A percentile compares a stretch with the other conserved stretches of the same genome.
Evolutionary conservation across 352 stramenopile species (phyloP).

Genomic region (Poterioochromonas sp.): DNA sequence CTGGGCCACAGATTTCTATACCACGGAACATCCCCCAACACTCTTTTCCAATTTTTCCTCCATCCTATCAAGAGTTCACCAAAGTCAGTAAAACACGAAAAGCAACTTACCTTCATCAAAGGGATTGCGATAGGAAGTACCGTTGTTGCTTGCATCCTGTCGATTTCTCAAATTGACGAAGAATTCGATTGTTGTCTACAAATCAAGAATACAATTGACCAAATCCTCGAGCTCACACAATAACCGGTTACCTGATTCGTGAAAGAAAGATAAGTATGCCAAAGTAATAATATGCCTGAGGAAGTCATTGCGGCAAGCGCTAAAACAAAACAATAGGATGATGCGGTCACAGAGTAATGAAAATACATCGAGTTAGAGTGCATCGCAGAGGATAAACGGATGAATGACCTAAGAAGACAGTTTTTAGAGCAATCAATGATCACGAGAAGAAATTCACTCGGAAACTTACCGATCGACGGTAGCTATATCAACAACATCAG

Average conservation of each 20-base stretch:
- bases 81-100: too few relatives aligned
- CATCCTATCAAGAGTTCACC: too few relatives aligned
- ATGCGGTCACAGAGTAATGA: conserved; percentile 36
- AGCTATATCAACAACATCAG: conserved; percentile 17
- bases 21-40: conserved; percentile 41
- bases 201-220: too few relatives aligned
- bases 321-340: conserved; percentile 44
- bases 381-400: not conserved
- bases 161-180: conserved; percentile 43
- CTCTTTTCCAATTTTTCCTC: conserved; percentile 43
- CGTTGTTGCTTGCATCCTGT: not conserved
- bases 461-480: not conserved
- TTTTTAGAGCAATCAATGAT: not conserved
- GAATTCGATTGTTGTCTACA: conserved; percentile 47
- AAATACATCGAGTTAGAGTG: conserved; percentile 15
- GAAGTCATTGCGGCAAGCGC: conserved; percentile 41
- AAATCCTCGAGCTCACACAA: not conserved
- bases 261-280: conserved; percentile 45
- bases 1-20: conserved; percentile 6
- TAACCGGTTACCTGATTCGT: conserved; percentile 37
- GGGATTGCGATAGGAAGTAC: conserved; percentile 40
- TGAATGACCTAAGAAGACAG: conserved; percentile 22
- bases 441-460: not conserved
- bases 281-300: conserved; percentile 38
- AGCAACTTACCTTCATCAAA: too few relatives aligned